These are phyloP conservation scores for Xylaria polymorpha DNA, from an alignment of 2,329 filamentous ascomycete genomes.

Conservation along the genomic window DNA sequence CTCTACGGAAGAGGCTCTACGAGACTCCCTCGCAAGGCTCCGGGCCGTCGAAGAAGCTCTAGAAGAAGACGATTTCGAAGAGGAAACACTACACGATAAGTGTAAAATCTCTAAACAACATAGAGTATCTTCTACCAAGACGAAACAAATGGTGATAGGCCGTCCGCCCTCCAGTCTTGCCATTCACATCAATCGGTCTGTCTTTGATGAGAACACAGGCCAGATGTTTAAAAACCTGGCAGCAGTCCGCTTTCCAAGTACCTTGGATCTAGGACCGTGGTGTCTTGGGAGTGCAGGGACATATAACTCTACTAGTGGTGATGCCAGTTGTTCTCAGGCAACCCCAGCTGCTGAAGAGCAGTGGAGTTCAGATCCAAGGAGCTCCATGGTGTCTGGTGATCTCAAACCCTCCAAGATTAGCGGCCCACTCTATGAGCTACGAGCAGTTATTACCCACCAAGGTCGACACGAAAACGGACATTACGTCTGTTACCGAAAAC, in stretches of 20 bases:
- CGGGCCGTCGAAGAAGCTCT: constrained; percentile 76
- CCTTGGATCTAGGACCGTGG: constrained; percentile 84
- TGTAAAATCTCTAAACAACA: constrained; percentile 75
- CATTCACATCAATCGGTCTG: constrained; percentile 90
- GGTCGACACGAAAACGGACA: constrained; percentile 95
- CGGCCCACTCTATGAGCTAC: constrained; percentile 77
- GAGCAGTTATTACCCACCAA: constrained; percentile 87
- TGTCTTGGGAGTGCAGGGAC: constrained; percentile 73
- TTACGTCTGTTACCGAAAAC: constrained; percentile 89
- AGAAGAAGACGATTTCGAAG: constrained; percentile 83
- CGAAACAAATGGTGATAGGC: constrained; percentile 87
- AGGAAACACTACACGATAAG: constrained; percentile 70
- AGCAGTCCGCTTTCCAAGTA: constrained; percentile 78
- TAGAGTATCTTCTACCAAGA: constrained; percentile 83
- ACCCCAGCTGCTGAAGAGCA: constrained; percentile 62
- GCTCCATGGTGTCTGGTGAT: constrained; percentile 78
- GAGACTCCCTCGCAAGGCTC: constrained; percentile 67
- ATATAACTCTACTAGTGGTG: constrained; percentile 27
- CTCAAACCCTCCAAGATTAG: constrained; percentile 61
- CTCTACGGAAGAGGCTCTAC: constrained; percentile 61
- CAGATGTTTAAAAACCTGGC: constrained; percentile 86
- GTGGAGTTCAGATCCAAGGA: constrained; percentile 75
- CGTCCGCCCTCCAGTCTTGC: constrained; percentile 83
- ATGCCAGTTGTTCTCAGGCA: constrained; percentile 42
- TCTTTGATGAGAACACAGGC: constrained; percentile 87